A percentile compares a stretch with the other conserved stretches of the same genome.
These are phyloP conservation scores for Clonostachys rhizophaga DNA, from an alignment of 2,329 filamentous ascomycete genomes.

Conservation along the genomic window DNA sequence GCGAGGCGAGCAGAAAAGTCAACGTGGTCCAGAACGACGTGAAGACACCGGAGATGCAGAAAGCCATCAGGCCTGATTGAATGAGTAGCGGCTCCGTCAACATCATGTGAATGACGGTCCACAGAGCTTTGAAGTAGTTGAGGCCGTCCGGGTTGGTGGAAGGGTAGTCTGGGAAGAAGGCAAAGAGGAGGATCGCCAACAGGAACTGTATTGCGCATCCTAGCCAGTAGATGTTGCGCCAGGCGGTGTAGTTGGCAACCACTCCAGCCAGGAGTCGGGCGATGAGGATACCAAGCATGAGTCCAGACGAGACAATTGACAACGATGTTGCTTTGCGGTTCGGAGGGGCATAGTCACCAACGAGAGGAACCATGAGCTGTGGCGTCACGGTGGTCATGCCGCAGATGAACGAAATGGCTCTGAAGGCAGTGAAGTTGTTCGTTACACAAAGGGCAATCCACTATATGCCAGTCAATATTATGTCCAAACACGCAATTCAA, in stretches of 20 bases:
- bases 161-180: constrained; percentile 79
- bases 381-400: constrained; percentile 79
- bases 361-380: constrained; percentile 73
- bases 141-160: constrained; percentile 62
- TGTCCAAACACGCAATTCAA: no score
- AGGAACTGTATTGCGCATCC: constrained; percentile 66
- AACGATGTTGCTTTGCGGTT: constrained; percentile 64
- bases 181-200: constrained; percentile 60
- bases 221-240: constrained; percentile 78
- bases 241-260: constrained; percentile 67
- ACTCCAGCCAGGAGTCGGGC: constrained; percentile 73
- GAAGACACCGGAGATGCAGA: constrained; percentile 49
- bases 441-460: constrained; percentile 73
- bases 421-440: constrained; percentile 57
- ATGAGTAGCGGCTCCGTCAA: constrained; percentile 63
- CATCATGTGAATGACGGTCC: constrained; percentile 60
- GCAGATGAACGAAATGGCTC: constrained; percentile 66
- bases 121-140: constrained; percentile 62
- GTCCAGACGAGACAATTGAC: constrained; percentile 69
- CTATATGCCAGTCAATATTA: constrained; percentile 14
- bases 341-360: constrained; percentile 71
- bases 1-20: constrained; percentile 70
- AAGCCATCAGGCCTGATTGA: constrained; percentile 63
- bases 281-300: constrained; percentile 71
- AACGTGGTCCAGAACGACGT: constrained; percentile 60